Evolutionary conservation across 192 early-diverging fungal species (phyloP).

Genomic region (Rhizophagus clarus): DNA sequence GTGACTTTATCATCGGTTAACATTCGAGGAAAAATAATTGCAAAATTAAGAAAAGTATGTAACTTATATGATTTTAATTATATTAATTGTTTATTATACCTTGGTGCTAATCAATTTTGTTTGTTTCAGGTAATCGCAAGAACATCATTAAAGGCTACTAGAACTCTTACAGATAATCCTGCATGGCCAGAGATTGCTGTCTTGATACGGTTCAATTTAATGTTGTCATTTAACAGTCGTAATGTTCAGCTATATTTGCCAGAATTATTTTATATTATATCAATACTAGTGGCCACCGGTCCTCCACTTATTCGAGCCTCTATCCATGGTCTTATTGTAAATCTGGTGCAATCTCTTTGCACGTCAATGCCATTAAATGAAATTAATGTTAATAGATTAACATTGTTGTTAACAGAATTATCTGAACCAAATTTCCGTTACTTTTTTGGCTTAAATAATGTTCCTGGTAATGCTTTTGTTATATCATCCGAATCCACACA

Average conservation of each 20-base stretch:
- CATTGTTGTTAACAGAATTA: constrained; percentile 69
- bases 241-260: constrained; percentile 78
- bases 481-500: constrained; percentile 57
- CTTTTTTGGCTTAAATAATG: constrained; percentile 76
- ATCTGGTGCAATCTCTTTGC: constrained; percentile 83
- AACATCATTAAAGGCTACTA: constrained; percentile 73
- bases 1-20: constrained; percentile 80
- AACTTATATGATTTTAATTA: not conserved
- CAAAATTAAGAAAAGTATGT: constrained; percentile 73
- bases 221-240: constrained; percentile 86
- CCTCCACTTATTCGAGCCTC: constrained; percentile 81
- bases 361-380: constrained; percentile 63
- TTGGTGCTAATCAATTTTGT: not conserved
- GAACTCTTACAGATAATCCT: constrained; percentile 77
- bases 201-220: constrained; percentile 83
- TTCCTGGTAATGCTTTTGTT: constrained; percentile 69
- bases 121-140: constrained; percentile 61
- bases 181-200: constrained; percentile 94
- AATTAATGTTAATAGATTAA: constrained; percentile 56
- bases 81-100: not conserved
- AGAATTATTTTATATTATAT: constrained; percentile 85
- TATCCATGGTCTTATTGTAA: constrained; percentile 94
- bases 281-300: constrained; percentile 83
- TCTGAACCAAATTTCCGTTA: constrained; percentile 79
- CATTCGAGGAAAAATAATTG: constrained; percentile 81